These are phyloP conservation scores for Paulownia fortunei DNA, from an alignment of 257 asterid species.

Conservation along the genomic window DNA sequence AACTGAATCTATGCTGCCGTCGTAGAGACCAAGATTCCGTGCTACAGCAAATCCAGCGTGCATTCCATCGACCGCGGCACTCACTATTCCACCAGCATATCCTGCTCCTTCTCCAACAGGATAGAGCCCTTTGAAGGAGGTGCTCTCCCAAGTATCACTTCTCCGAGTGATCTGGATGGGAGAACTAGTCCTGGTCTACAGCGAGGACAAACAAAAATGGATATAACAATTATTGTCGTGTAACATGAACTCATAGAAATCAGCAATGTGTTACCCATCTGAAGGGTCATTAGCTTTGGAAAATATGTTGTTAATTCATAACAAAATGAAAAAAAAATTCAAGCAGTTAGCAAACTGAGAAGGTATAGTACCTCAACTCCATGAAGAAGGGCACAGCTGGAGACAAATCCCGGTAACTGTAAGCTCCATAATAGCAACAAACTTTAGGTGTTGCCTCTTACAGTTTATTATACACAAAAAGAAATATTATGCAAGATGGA, in stretches of 20 bases:
- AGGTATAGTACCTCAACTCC: slow-evolving; percentile 81
- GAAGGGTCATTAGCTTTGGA: neutral
- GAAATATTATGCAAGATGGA: neutral
- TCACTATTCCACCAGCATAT: slow-evolving; percentile 93
- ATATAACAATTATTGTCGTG: neutral
- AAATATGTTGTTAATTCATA: neutral
- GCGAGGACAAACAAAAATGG: neutral
- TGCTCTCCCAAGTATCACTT: slow-evolving; percentile 76
- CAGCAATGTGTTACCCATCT: neutral
- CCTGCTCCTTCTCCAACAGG: slow-evolving; percentile 98
- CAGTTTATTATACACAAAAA: neutral
- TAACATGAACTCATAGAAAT: neutral
- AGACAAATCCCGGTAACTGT: slow-evolving; percentile 87
- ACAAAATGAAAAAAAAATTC: neutral
- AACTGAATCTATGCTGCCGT: slow-evolving; percentile 52
- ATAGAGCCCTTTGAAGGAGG: slow-evolving; percentile 77
- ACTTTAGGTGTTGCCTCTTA: neutral
- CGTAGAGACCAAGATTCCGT: slow-evolving; percentile 67
- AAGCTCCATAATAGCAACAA: slow-evolving; percentile 30
- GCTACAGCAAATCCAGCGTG: slow-evolving; percentile 85
- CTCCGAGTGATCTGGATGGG: slow-evolving; percentile 80
- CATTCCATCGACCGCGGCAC: slow-evolving; percentile 97
- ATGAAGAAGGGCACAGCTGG: slow-evolving; percentile 78
- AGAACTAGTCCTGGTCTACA: slow-evolving; percentile 92
- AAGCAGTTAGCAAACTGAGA: neutral